These are phyloP conservation scores for Articulospora tetracladia DNA, from an alignment of 495 filamentous ascomycete species.

Conservation along the genomic window DNA sequence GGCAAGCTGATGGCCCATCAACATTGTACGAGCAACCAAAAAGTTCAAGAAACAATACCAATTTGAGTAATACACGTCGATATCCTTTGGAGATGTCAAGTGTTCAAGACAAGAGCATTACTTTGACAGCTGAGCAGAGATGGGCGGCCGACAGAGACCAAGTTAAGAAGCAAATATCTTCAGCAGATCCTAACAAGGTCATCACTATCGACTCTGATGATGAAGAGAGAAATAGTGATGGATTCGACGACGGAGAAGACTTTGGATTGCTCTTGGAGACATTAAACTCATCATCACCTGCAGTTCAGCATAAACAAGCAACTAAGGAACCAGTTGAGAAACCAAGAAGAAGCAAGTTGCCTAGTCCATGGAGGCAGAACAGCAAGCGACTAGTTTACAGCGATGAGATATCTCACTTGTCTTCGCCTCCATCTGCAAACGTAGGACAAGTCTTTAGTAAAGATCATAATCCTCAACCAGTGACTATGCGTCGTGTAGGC, in stretches of 20 bases:
- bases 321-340: conserved; percentile 10
- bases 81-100: not conserved
- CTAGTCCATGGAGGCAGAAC: conserved; percentile 40
- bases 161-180: conserved; percentile 19
- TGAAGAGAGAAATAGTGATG: conserved; percentile 20
- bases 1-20: conserved; percentile 25
- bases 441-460: not conserved
- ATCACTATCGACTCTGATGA: conserved; percentile 24
- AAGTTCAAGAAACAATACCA: conserved; percentile 1
- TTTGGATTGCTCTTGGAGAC: conserved; percentile 24
- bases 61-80: not conserved
- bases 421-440: not conserved
- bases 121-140: conserved; percentile 8
- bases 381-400: conserved; percentile 26
- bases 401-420: conserved; percentile 23
- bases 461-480: conserved; percentile 1
- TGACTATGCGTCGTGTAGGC: conserved; percentile 10
- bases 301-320: conserved; percentile 7
- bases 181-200: conserved; percentile 13
- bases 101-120: not conserved
- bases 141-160: conserved; percentile 17
- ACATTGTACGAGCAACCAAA: conserved; percentile 1
- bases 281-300: conserved; percentile 25
- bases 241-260: conserved; percentile 37
- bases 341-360: conserved; percentile 37